A percentile compares a stretch with the other conserved stretches of the same genome.
These are phyloP conservation scores for Elaeis guineensis DNA, from an alignment of 176 grass and related monocot species.

Conservation along the genomic window DNA sequence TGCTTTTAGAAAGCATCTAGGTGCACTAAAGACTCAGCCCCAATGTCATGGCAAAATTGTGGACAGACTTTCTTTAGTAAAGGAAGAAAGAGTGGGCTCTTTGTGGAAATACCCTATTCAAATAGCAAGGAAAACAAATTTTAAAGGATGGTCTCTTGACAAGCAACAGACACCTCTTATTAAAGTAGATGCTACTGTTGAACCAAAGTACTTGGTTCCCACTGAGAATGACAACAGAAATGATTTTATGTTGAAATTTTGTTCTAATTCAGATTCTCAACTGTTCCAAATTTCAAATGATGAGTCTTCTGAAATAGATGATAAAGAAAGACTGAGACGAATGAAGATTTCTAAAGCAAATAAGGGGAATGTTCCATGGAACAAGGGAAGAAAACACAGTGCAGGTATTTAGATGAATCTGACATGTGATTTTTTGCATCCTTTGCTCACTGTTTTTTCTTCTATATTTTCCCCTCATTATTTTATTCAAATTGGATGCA, in stretches of 20 bases:
- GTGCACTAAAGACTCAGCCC: too few species aligned
- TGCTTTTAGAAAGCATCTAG: too few species aligned
- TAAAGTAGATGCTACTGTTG: conserved; percentile 2
- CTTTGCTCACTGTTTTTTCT: background rate
- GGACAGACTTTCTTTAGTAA: too few species aligned
- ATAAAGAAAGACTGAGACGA: conserved; percentile 64
- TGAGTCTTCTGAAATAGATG: conserved; percentile 36
- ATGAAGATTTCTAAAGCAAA: conserved; percentile 78
- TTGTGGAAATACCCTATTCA: too few species aligned
- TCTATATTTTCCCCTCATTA: background rate
- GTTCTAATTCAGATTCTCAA: background rate
- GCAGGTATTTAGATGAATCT: conserved; percentile 29
- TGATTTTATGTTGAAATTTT: conserved; percentile 1
- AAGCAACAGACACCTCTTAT: background rate
- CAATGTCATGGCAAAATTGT: too few species aligned
- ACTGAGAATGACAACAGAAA: background rate
- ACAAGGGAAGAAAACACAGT: conserved; percentile 89
- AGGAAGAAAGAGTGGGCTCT: too few species aligned
- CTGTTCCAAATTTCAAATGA: conserved; percentile 2
- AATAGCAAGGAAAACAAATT: background rate
- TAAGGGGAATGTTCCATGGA: conserved; percentile 92
- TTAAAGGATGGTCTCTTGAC: background rate
- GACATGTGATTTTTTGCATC: background rate
- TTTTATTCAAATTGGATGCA: conserved; percentile 25
- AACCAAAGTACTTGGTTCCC: conserved; percentile 1